Evolutionary conservation across 2,329 filamentous ascomycete genomes (phyloP).

Genomic region (Colletotrichum camelliae): DNA sequence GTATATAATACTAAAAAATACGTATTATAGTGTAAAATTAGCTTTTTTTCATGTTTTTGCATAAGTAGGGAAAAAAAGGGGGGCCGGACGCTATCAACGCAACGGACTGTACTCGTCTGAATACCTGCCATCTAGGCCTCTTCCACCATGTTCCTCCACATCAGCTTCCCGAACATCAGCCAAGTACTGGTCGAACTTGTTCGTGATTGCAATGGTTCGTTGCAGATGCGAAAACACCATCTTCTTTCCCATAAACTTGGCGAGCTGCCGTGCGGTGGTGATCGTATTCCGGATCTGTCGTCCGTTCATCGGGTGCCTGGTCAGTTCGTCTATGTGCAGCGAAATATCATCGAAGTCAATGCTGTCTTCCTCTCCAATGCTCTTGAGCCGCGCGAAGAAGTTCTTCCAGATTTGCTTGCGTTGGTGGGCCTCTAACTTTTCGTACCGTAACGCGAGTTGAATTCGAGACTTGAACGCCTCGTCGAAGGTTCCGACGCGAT

Average conservation of each 20-base stretch:
- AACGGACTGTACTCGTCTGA: background rate
- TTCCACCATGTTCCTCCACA: background rate
- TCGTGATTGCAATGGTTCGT: background rate
- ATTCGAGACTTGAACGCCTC: slow-evolving; percentile 45
- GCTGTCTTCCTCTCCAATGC: background rate
- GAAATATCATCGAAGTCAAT: background rate
- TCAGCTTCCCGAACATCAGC: background rate
- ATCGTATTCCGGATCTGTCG: background rate
- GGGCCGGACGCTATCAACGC: too few species aligned
- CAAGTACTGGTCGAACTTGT: background rate
- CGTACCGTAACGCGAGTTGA: slow-evolving; percentile 22
- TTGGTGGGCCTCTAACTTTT: background rate
- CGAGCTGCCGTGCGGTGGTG: background rate
- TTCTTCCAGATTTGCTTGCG: background rate
- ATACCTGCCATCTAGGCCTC: background rate
- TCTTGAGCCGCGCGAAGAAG: background rate
- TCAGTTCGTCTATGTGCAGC: background rate
- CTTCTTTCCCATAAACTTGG: background rate
- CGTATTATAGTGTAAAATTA: too few species aligned
- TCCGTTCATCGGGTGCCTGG: background rate
- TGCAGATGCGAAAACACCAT: background rate
- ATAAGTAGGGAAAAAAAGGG: too few species aligned
- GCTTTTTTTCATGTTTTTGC: too few species aligned
- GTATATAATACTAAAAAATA: too few species aligned
- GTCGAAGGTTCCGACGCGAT: slow-evolving; percentile 41